Conservation (phyloP, 805 yeast species). For the Hermanozyma aechmeae region DNA sequence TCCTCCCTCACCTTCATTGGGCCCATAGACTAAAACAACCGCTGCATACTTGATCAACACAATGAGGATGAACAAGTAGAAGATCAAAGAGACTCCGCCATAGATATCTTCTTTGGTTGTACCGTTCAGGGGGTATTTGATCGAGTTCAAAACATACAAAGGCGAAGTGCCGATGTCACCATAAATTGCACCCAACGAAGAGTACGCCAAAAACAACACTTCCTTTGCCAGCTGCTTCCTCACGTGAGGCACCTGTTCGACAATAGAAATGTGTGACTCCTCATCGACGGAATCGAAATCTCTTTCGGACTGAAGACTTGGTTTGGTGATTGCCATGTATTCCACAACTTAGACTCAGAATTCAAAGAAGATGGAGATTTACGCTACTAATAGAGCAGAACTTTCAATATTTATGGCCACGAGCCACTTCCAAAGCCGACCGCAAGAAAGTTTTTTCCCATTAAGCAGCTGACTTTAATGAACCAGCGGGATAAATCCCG, state of each 20-base stretch:
- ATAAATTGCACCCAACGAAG: constrained; percentile 53
- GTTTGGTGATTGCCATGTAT: no score
- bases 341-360: no score
- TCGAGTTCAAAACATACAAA: constrained; percentile 36
- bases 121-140: constrained; percentile 14
- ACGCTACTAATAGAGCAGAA: no score
- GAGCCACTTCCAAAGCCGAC: no score
- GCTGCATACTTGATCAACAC: constrained; percentile 44
- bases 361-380: no score
- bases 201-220: constrained; percentile 22
- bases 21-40: constrained; percentile 41
- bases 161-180: constrained; percentile 62
- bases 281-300: neutral
- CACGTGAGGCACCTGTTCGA: neutral
- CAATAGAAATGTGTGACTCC: neutral
- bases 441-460: no score
- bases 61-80: constrained; percentile 45
- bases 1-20: constrained; percentile 56
- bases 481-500: no score
- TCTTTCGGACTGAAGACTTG: no score
- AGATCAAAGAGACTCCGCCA: constrained; percentile 45
- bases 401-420: no score
- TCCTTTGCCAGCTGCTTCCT: constrained; percentile 12
- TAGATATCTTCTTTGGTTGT: constrained; percentile 33
- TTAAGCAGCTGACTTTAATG: no score